Percentiles rank a stretch among this genome's conserved stretches.
phyloP scores from a whole-genome alignment of 176 grass and related monocot species.

The Poa pratensis region DNA sequence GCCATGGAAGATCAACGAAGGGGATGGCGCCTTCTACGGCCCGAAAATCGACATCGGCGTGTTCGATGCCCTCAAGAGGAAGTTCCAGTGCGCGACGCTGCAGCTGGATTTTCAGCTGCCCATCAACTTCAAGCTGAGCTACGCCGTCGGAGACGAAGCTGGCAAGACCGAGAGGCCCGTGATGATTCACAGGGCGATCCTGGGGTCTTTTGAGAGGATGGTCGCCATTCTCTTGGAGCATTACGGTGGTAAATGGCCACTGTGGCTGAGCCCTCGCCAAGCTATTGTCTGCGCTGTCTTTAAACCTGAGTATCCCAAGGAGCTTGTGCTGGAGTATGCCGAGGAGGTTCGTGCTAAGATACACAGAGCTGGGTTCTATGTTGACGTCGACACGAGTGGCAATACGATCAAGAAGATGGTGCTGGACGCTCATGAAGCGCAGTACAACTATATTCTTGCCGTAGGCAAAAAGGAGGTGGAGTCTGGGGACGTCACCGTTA shows the following conservation, averaged over 20 bases:
- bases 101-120: slow-evolving; percentile 97
- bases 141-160: slow-evolving; percentile 80
- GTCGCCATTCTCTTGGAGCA: slow-evolving; percentile 96
- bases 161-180: slow-evolving; percentile 82
- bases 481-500: background rate
- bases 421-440: background rate
- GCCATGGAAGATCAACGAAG: slow-evolving; percentile 97
- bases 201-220: slow-evolving; percentile 75
- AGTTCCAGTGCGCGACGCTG: slow-evolving; percentile 93
- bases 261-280: slow-evolving; percentile 96
- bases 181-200: slow-evolving; percentile 88
- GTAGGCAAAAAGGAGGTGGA: background rate
- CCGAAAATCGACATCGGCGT: slow-evolving; percentile 83
- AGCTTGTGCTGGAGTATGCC: slow-evolving; percentile 57
- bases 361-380: background rate
- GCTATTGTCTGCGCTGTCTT: slow-evolving; percentile 78
- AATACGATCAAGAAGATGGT: background rate
- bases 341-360: slow-evolving; percentile 55
- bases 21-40: slow-evolving; percentile 96
- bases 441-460: background rate
- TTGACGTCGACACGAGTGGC: background rate
- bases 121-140: slow-evolving; percentile 77
- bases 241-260: slow-evolving; percentile 98
- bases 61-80: slow-evolving; percentile 90
- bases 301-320: background rate